Percentiles rank a stretch among this genome's conserved stretches.
phyloP scores from a whole-genome alignment of 2,329 filamentous ascomycete genomes.

The Hypoxylon sp. region DNA sequence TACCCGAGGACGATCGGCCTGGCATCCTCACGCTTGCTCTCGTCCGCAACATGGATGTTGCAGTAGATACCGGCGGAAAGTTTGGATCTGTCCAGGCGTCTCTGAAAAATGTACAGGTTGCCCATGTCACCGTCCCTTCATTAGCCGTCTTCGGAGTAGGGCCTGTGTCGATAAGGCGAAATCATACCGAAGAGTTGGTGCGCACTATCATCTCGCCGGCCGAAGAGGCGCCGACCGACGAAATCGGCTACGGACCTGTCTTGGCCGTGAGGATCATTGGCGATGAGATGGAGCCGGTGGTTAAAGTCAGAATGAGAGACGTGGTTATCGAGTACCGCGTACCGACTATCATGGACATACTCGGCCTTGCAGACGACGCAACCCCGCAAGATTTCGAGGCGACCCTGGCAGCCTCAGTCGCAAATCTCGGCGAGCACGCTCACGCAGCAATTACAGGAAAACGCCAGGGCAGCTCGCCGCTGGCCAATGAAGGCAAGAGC shows the following conservation, averaged over 20 bases:
- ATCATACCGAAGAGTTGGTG: conserved; percentile 74
- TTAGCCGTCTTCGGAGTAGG: conserved; percentile 81
- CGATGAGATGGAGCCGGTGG: conserved; percentile 89
- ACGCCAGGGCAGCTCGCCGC: conserved; percentile 16
- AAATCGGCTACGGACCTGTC: conserved; percentile 56
- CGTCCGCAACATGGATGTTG: conserved; percentile 68
- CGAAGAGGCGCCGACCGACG: conserved; percentile 42
- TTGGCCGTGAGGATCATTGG: conserved; percentile 90
- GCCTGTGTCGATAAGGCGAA: conserved; percentile 67
- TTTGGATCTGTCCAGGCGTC: conserved; percentile 70
- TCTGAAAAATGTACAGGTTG: conserved; percentile 71
- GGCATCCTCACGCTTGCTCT: conserved; percentile 79
- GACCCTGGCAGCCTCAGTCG: conserved; percentile 80
- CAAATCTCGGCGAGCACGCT: conserved; percentile 73
- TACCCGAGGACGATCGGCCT: conserved; percentile 93
- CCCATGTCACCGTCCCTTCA: conserved; percentile 85
- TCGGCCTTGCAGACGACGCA: conserved; percentile 72
- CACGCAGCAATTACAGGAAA: conserved; percentile 57
- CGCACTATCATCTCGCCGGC: conserved; percentile 54
- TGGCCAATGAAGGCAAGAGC: conserved; percentile 36
- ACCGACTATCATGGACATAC: conserved; percentile 79
- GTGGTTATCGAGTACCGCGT: conserved; percentile 89
- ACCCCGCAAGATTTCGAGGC: conserved; percentile 77
- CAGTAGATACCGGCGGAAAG: conserved; percentile 70
- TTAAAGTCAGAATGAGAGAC: conserved; percentile 88